Conservation (phyloP, 2,329 filamentous ascomycete species). For the Blastomyces parvus region DNA sequence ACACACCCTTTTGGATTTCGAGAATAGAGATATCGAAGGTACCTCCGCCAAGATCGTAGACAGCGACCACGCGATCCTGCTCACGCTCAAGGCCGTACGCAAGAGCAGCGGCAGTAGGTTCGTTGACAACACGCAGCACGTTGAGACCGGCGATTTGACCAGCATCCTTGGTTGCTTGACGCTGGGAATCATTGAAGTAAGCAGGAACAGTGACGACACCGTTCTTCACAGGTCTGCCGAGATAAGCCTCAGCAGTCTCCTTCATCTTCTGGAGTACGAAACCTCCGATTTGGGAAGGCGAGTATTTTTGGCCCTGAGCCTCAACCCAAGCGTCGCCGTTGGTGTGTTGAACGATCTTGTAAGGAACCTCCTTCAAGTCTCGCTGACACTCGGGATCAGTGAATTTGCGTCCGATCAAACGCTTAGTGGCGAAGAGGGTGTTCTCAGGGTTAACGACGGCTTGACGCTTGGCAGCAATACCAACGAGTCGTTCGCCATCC, state of each 20-base stretch:
- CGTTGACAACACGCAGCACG: slow-evolving; percentile 94
- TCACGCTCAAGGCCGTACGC: slow-evolving; percentile 97
- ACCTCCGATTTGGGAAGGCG: slow-evolving; percentile 94
- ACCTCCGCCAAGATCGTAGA: slow-evolving; percentile 97
- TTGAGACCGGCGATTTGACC: slow-evolving; percentile 94
- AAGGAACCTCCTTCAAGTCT: slow-evolving; percentile 94
- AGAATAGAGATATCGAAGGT: slow-evolving; percentile 98
- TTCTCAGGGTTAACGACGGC: slow-evolving; percentile 98
- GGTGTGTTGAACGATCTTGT: slow-evolving; percentile 95
- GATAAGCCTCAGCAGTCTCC: slow-evolving; percentile 91
- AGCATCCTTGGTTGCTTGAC: slow-evolving; percentile 96
- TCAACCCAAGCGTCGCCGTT: slow-evolving; percentile 96
- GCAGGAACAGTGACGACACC: slow-evolving; percentile 93
- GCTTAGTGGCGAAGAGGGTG: slow-evolving; percentile 96
- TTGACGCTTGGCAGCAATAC: slow-evolving; percentile 96
- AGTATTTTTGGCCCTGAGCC: slow-evolving; percentile 90
- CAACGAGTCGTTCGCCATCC: slow-evolving; percentile 90
- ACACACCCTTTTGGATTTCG: slow-evolving; percentile 94
- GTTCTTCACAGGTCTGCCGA: slow-evolving; percentile 85
- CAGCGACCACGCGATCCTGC: slow-evolving; percentile 76
- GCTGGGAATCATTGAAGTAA: slow-evolving; percentile 98
- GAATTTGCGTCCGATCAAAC: slow-evolving; percentile 97
- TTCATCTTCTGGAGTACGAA: slow-evolving; percentile 98
- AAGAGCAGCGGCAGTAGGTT: slow-evolving; percentile 90
- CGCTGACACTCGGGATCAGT: slow-evolving; percentile 87